Evolutionary conservation across 2,329 filamentous ascomycete species (phyloP), one percentile per base, ranked within the genome.

Genomic region (Leptographium radiaticola): DNA sequence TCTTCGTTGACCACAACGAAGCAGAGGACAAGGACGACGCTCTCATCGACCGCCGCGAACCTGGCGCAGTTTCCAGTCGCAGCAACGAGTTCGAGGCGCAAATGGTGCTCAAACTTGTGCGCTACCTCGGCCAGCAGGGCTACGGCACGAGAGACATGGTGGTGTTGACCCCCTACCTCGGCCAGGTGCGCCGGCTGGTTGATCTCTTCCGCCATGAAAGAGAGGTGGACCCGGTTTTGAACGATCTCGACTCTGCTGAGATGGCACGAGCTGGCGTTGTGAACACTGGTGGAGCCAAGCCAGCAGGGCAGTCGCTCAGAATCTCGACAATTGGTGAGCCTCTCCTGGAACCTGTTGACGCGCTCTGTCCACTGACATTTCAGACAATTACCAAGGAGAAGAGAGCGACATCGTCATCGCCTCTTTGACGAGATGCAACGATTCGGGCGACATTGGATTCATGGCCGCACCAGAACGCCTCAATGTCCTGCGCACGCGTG

Each of bases 371-470:
- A 20, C 40, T 48, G 15, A 48, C 30, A 12, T 42, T 8, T 8
- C 45, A 83, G 85, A 89, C 57, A 89, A 89, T 57, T 90, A 86
- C 55, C 86, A 89, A 63, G 85, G 86, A 1, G 86, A 89, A 61
- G 86, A 90, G 58, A 81, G 79, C 40, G 79, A 89, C 1, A 83
- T 90, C 16, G 81, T 89, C 0, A 75, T 90, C 9, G 77, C 71
- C 0, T 84, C 81, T 0, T 64, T 89, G 12, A 87, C 83, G 0
- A 70, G 86, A 6, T 85, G 84, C 63, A 89, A 89, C 57, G 55
- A 61, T 0, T 61, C 62, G 0, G 75, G 78, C 0, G 80, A 88
- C 1, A 86, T 89, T 34, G 86, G 86, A 0, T 89, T 89, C 63
- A 80, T 89, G 72, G 62, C 69, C 0, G 71, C 81, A 0, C 78